phyloP scores from a whole-genome alignment of 352 stramenopile genomes.

The Salisapilia sapeloensis region DNA sequence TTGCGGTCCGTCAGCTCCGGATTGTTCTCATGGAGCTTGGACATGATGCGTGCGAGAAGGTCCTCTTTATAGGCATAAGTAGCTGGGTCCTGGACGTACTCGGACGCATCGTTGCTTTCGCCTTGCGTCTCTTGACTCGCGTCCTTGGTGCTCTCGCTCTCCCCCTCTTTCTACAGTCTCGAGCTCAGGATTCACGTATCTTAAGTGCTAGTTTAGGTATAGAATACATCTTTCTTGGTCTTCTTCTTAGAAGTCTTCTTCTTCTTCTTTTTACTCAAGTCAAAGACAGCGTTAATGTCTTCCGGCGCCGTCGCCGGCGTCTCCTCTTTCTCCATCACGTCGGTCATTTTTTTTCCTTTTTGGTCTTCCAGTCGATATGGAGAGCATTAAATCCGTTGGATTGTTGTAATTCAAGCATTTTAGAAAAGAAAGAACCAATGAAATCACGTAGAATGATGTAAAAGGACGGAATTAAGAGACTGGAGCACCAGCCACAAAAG shows the following conservation, averaged over 20 bases:
- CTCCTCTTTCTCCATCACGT: conserved; percentile 15
- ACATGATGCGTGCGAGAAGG: conserved; percentile 88
- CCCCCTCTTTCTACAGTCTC: conserved; percentile 31
- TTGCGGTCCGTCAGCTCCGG: conserved; percentile 93
- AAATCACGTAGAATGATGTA: too few relatives aligned
- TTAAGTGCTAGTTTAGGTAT: conserved; percentile 7
- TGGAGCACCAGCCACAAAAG: too few relatives aligned
- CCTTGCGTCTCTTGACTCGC: conserved; percentile 8
- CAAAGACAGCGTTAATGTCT: conserved; percentile 81
- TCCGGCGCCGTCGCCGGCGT: conserved; percentile 38
- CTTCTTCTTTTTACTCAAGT: conserved; percentile 84
- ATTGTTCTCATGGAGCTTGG: conserved; percentile 93
- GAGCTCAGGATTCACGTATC: neutral
- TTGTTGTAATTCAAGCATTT: too few relatives aligned
- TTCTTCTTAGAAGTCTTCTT: conserved; percentile 91
- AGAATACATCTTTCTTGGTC: conserved; percentile 58
- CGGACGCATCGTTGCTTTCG: conserved; percentile 15
- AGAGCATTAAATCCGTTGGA: too few relatives aligned
- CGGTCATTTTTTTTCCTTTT: conserved; percentile 15
- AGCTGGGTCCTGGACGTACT: conserved; percentile 72
- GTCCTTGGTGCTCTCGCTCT: conserved; percentile 11
- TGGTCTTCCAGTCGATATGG: too few relatives aligned
- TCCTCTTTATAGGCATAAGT: conserved; percentile 93
- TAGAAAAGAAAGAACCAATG: too few relatives aligned
- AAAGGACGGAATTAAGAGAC: too few relatives aligned